Conservation (phyloP, 768 basidiomycete species). For the Daedalea quercina region DNA sequence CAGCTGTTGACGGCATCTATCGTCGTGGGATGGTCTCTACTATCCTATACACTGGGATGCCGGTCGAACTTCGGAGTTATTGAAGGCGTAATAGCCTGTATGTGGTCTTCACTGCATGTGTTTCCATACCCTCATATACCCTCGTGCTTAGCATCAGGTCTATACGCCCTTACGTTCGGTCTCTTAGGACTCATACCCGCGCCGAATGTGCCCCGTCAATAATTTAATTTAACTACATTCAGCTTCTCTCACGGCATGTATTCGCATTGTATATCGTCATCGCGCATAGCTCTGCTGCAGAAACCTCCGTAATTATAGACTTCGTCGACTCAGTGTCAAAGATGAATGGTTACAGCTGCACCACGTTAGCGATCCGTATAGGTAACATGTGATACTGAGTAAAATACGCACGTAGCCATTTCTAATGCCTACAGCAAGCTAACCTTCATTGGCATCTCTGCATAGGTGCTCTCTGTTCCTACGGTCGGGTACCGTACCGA, state of each 20-base stretch:
- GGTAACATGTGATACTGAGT: no score
- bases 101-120: slow-evolving; percentile 12
- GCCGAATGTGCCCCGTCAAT: slow-evolving; percentile 44
- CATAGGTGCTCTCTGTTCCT: slow-evolving; percentile 8
- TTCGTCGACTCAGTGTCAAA: no score
- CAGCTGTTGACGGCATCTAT: slow-evolving; percentile 58
- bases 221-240: not conserved
- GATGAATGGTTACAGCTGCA: no score
- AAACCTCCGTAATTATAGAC: not conserved
- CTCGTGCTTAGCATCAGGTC: slow-evolving; percentile 45
- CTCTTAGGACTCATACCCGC: slow-evolving; percentile 66
- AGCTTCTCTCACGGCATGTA: not conserved
- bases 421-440: not conserved
- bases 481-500: slow-evolving; percentile 23
- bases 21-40: slow-evolving; percentile 60
- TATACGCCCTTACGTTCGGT: slow-evolving; percentile 70
- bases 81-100: slow-evolving; percentile 58
- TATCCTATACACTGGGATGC: slow-evolving; percentile 55
- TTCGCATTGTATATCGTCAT: not conserved
- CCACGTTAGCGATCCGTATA: no score
- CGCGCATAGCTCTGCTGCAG: not conserved
- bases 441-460: slow-evolving; percentile 21
- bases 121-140: not conserved
- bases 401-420: no score
- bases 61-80: slow-evolving; percentile 63